These are phyloP conservation scores for Moniliella sp. DNA, from an alignment of 1,284 basidiomycete genomes.

Conservation along the genomic window DNA sequence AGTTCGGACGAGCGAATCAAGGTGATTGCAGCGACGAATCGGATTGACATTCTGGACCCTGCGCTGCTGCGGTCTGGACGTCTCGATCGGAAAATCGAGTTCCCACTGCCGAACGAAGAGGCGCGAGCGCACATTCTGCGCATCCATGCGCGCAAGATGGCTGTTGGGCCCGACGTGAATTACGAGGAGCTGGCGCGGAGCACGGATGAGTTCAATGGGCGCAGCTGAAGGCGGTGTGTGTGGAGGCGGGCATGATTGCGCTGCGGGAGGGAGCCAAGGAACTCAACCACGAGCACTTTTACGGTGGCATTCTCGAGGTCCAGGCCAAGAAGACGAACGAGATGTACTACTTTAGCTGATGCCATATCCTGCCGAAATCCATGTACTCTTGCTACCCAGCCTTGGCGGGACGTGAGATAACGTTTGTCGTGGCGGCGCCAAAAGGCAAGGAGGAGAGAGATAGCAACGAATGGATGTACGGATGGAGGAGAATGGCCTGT, in stretches of 20 bases:
- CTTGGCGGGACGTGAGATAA: too few relatives aligned
- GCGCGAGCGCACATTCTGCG: conserved; percentile 53
- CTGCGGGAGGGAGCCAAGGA: conserved; percentile 68
- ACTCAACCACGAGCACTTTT: conserved; percentile 32
- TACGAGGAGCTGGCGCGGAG: conserved; percentile 53
- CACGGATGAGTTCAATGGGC: conserved; percentile 60
- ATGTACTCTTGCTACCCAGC: too few relatives aligned
- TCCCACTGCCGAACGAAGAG: conserved; percentile 54
- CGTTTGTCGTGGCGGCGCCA: too few relatives aligned
- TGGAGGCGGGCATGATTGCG: conserved; percentile 95
- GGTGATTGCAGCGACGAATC: conserved; percentile 94
- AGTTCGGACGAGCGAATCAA: conserved; percentile 90
- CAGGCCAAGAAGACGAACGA: conserved; percentile 34
- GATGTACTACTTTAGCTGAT: conserved; percentile 21
- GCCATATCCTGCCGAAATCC: too few relatives aligned
- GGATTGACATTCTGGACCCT: conserved; percentile 85
- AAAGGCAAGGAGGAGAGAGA: too few relatives aligned
- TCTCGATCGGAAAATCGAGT: conserved; percentile 59
- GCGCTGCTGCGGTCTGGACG: conserved; percentile 54
- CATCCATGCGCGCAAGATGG: conserved; percentile 81
- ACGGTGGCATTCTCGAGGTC: conserved; percentile 31
- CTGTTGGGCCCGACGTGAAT: conserved; percentile 50
- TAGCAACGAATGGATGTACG: too few relatives aligned
- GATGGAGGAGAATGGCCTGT: too few relatives aligned
- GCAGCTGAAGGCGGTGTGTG: conserved; percentile 45